phyloP scores from a whole-genome alignment of 2,329 filamentous ascomycete species.

The Fusarium pilosicola region DNA sequence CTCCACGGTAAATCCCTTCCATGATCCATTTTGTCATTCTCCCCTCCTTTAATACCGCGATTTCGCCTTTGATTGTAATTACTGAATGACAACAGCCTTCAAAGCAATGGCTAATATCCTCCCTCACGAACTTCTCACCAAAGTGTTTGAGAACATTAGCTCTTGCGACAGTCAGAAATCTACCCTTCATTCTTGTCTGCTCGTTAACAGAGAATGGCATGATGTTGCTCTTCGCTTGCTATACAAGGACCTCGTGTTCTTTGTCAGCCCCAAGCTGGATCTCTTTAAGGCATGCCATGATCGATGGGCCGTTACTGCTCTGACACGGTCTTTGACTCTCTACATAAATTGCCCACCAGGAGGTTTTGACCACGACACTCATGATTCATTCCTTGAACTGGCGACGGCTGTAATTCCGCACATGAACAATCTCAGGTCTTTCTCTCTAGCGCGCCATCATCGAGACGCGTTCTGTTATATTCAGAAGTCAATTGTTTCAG shows the following conservation, averaged over 20 bases:
- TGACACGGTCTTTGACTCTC: conserved; percentile 1
- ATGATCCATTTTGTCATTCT: rapidly evolving
- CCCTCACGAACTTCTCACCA: neutral
- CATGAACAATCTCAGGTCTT: neutral
- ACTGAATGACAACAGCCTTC: no score
- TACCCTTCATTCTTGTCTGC: neutral
- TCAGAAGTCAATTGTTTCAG: neutral
- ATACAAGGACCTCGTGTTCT: neutral
- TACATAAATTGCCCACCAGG: neutral
- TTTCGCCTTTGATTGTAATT: neutral
- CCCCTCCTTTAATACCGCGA: rapidly evolving
- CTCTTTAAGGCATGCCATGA: neutral
- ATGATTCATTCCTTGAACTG: neutral
- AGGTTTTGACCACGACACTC: neutral
- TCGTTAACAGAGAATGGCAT: neutral
- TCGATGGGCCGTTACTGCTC: neutral
- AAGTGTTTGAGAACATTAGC: neutral
- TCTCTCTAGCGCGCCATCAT: neutral
- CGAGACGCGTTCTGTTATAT: neutral
- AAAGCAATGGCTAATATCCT: neutral
- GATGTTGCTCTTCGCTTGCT: neutral
- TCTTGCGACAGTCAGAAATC: no score
- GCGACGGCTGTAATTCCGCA: neutral
- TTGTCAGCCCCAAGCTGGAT: neutral
- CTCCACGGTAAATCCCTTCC: neutral